These are phyloP conservation scores for Ulota crispa DNA, from an alignment of 225 moss, liverwort and hornwort genomes.

Conservation along the genomic window DNA sequence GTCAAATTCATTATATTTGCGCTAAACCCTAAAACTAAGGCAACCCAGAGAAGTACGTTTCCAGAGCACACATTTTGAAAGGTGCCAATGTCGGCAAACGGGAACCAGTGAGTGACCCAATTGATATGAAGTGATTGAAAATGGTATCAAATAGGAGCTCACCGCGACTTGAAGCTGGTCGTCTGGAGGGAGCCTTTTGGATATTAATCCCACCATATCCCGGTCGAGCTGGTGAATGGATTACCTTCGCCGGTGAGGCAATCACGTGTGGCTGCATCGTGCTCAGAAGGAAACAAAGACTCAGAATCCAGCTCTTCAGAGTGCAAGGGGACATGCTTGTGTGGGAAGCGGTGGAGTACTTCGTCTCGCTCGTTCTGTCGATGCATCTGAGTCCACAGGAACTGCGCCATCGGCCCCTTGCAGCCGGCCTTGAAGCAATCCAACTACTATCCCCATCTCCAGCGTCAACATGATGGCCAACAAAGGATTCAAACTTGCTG, in stretches of 20 bases:
- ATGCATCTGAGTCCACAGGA: neutral
- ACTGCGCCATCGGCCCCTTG: neutral
- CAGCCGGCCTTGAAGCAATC: neutral
- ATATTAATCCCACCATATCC: neutral
- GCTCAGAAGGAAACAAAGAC: slow-evolving; percentile 23
- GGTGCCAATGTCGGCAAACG: too few species aligned
- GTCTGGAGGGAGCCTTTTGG: neutral
- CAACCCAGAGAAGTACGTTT: too few species aligned
- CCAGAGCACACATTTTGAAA: too few species aligned
- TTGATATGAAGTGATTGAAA: neutral
- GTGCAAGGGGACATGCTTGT: slow-evolving; percentile 25
- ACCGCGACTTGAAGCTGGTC: slow-evolving; percentile 26
- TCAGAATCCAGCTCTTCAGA: slow-evolving; percentile 8
- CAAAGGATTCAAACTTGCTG: neutral
- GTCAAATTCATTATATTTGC: too few species aligned
- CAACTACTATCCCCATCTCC: neutral
- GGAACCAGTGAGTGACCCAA: too few species aligned
- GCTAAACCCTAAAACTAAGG: too few species aligned
- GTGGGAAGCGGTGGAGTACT: neutral
- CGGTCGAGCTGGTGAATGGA: neutral
- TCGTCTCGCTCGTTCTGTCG: neutral
- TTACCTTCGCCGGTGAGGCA: neutral
- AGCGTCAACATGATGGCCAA: neutral
- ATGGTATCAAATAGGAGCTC: neutral
- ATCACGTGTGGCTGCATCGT: neutral